Conservation (phyloP, 2,329 filamentous ascomycete species). For the Colletotrichum cereale region DNA sequence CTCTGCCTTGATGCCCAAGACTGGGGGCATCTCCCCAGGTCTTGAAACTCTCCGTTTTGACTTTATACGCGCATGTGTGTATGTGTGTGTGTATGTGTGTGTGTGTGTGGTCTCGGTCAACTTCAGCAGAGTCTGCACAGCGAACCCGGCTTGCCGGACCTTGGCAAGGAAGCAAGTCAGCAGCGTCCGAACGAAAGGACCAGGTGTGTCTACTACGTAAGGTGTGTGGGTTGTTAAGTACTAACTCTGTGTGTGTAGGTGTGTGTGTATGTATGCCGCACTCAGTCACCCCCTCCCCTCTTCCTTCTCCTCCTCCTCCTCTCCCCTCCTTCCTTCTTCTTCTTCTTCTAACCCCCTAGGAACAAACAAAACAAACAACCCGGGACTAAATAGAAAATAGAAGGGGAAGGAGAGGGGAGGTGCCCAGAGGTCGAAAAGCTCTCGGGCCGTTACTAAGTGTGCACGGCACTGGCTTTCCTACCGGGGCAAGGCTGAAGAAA, state of each 20-base stretch:
- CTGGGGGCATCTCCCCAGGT: neutral
- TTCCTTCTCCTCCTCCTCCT: no score
- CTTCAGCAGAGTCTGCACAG: neutral
- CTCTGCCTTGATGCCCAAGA: neutral
- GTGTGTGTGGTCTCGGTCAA: neutral
- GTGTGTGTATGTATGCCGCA: neutral
- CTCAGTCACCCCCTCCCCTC: neutral
- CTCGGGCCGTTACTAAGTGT: neutral
- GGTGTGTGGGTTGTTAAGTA: neutral
- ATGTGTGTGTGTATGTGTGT: neutral
- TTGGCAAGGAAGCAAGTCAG: conserved; percentile 8
- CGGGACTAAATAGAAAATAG: neutral
- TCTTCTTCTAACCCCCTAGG: no score
- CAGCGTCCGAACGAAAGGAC: neutral
- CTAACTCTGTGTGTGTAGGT: neutral
- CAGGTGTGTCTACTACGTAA: neutral
- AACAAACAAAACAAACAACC: neutral
- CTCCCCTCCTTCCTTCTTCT: no score
- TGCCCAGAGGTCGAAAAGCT: neutral
- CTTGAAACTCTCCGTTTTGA: conserved; percentile 10
- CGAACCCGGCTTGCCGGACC: conserved; percentile 5
- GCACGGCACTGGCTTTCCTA: neutral
- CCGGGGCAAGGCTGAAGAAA: neutral
- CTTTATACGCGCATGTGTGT: neutral
- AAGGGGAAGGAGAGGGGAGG: neutral